Base-by-base conservation (phyloP, 164 flowering plant species). In the Umbilicus rupestris region DNA sequence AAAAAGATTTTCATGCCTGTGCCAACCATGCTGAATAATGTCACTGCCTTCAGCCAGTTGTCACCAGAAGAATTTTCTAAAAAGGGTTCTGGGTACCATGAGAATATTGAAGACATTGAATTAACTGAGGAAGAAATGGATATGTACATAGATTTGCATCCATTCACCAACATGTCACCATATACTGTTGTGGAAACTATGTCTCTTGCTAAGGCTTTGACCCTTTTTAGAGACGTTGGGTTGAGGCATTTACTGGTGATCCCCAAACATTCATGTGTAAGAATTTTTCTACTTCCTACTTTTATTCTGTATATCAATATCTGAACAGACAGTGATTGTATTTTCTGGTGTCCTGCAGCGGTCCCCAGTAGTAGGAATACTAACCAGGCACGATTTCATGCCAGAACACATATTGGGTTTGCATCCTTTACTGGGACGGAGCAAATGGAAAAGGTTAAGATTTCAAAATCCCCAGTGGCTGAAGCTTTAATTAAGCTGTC, bases 311-410 rank as follows among this genome's bases (percentile, higher is more conserved):
- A 22, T 47, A 47, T 47, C 26, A 5, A 47, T 5, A n/a, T 47
- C 4, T 66, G 14, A 15, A 11, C 41, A 9, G 2, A 30, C 5
- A 63, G 0, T 49, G 45, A 15, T 1, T 8, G 16, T n/a, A 20
- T 41, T 12, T 31, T 26, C 17, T 45, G 9, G 22, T 65, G 33
- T 41, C 62, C 37, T 84, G 83, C 96, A 91, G 97, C 69, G 84
- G 65, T 69, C 71, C 12, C 94, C 97, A 2, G 88, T 91, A 20
- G 87, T 85, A 66, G 97, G 97, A 7, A 79, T 91, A 73, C 70
- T 91, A 79, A 91, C 97, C 2, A 81, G 97, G 80, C 97, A 91
- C 55, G 97, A 91, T 69, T 89, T 91, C 79, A 86, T 87, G 92
- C 82, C 97, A 2, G 94, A 87, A 64, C 92, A 91, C 69, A 70